A percentile compares a stretch with the other conserved stretches of the same genome.
phyloP scores from a whole-genome alignment of 768 basidiomycete genomes.

The Phaeotremella fagi region DNA sequence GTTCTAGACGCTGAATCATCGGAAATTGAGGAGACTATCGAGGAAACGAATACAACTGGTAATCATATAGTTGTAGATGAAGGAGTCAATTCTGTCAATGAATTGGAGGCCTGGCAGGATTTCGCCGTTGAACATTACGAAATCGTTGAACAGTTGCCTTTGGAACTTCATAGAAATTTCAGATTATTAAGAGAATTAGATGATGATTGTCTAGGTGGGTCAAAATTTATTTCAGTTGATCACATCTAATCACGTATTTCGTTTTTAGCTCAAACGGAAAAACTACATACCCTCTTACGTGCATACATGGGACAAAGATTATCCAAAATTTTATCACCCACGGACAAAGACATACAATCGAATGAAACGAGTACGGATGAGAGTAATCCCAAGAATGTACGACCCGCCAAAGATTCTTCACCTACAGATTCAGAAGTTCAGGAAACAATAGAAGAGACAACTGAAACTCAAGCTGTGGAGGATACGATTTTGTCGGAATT shows the following conservation, averaged over 20 bases:
- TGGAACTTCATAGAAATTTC: conserved; percentile 48
- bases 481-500: not conserved
- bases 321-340: not conserved
- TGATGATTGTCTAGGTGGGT: conserved; percentile 40
- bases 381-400: no score
- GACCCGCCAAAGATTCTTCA: not conserved
- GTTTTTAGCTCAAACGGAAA: conserved; percentile 30
- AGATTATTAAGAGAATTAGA: conserved; percentile 46
- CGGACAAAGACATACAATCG: not conserved
- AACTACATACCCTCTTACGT: conserved; percentile 31
- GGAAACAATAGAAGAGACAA: not conserved
- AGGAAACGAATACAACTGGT: not conserved
- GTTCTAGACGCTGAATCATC: not conserved
- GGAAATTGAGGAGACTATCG: not conserved
- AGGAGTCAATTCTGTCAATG: conserved; percentile 17
- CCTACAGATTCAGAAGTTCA: not conserved
- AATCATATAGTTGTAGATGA: not conserved
- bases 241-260: not conserved
- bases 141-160: conserved; percentile 48
- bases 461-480: not conserved
- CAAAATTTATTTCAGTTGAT: not conserved
- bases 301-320: conserved; percentile 21
- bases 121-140: conserved; percentile 44
- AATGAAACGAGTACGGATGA: no score
- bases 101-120: conserved; percentile 42